These are phyloP conservation scores for Eucalyptus microcorys DNA, from an alignment of 345 rosid genomes.

Conservation along the genomic window DNA sequence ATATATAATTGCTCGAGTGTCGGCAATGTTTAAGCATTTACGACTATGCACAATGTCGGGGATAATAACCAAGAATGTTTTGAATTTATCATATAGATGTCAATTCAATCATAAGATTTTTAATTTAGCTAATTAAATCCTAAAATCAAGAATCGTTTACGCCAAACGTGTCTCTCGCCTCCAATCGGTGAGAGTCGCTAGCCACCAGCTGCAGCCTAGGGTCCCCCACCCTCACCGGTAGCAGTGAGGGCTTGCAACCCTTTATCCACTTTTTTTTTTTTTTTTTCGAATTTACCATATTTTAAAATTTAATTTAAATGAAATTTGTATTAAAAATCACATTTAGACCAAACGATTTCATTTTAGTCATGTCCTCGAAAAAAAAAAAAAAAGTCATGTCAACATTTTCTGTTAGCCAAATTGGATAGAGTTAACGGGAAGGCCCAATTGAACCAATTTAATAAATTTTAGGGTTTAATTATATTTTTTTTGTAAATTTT, in stretches of 20 bases:
- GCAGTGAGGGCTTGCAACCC: neutral
- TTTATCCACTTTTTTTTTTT: too few relatives aligned
- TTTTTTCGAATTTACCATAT: too few relatives aligned
- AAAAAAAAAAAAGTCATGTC: too few relatives aligned
- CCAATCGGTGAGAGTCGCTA: too few relatives aligned
- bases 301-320: neutral
- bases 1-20: neutral
- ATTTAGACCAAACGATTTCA: neutral
- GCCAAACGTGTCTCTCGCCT: rapidly evolving
- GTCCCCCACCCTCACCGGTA: neutral
- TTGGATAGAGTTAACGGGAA: too few relatives aligned
- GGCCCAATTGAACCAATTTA: neutral
- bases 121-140: neutral
- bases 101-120: neutral
- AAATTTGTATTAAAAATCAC: too few relatives aligned
- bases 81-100: rapidly evolving
- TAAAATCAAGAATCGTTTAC: neutral
- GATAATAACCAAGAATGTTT: neutral
- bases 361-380: neutral
- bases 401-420: too few relatives aligned
- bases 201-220: rapidly evolving
- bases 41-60: neutral
- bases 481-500: too few relatives aligned
- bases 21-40: neutral
- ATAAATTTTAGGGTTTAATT: neutral